These are phyloP conservation scores for Heliosperma pusillum DNA, from an alignment of 148 eudicot genomes.

Conservation along the genomic window DNA sequence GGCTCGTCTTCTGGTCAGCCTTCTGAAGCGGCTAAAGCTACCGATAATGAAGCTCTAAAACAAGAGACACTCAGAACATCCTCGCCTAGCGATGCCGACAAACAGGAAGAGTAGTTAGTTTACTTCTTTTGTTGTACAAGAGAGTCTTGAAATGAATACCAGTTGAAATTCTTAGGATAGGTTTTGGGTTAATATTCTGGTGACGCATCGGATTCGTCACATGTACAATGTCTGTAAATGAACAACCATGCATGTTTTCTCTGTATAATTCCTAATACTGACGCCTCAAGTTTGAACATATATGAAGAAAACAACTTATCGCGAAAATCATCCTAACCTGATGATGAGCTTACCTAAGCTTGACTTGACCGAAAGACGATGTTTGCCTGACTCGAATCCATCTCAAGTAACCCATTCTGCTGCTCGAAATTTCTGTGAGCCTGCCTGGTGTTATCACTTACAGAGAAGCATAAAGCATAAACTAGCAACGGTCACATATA, in stretches of 20 bases:
- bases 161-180: neutral
- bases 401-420: no score
- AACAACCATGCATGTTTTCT: conserved; percentile 13
- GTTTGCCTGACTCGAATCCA: no score
- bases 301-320: no score
- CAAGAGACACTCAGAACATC: conserved; percentile 28
- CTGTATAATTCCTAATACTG: no score
- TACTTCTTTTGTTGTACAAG: no score
- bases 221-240: conserved; percentile 14
- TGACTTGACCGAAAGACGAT: no score
- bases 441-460: neutral
- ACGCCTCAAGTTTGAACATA: no score
- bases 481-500: neutral
- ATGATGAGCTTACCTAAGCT: no score
- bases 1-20: conserved; percentile 38
- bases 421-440: no score
- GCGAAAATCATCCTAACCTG: no score
- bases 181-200: neutral
- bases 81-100: conserved; percentile 30
- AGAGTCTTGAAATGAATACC: neutral
- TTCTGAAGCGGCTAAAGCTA: conserved; percentile 29
- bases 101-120: conserved; percentile 31
- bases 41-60: conserved; percentile 32
- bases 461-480: no score
- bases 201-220: neutral